These are phyloP conservation scores for Phytophthora melonis DNA, from an alignment of 352 stramenopile genomes.

Conservation along the genomic window DNA sequence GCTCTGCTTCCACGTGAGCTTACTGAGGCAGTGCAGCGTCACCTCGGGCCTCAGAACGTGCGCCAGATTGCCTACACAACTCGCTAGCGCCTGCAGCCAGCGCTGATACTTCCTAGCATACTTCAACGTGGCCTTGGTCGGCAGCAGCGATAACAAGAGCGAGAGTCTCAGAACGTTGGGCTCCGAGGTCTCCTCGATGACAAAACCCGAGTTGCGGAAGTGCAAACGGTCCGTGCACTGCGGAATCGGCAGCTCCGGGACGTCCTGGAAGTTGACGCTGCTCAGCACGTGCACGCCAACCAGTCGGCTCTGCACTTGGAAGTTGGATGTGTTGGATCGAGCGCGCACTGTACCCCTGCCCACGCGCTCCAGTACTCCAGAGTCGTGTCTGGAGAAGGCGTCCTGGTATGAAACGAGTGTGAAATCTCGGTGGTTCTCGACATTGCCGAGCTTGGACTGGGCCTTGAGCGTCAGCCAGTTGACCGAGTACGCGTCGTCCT, in stretches of 20 bases:
- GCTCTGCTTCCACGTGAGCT: conserved; percentile 67
- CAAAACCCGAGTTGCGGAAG: conserved; percentile 62
- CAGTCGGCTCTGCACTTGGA: conserved; percentile 39
- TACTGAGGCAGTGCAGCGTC: conserved; percentile 46
- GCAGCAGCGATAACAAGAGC: conserved; percentile 60
- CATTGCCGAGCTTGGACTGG: conserved; percentile 42
- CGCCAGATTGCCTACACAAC: conserved; percentile 47
- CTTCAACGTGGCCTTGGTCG: conserved; percentile 43
- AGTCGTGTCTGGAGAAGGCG: conserved; percentile 55
- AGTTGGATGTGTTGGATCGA: conserved; percentile 27
- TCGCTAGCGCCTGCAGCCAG: conserved; percentile 46
- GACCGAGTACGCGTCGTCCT: conserved; percentile 77
- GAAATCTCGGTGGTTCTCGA: conserved; percentile 64
- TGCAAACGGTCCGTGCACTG: conserved; percentile 48
- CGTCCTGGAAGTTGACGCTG: conserved; percentile 52
- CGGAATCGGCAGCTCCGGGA: conserved; percentile 42
- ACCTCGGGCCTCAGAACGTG: conserved; percentile 30
- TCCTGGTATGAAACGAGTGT: conserved; percentile 82
- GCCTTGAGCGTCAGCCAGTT: conserved; percentile 71
- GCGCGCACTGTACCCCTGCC: conserved; percentile 39
- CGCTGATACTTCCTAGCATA: conserved; percentile 46
- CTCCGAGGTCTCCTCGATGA: conserved; percentile 60
- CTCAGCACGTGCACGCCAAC: conserved; percentile 51
- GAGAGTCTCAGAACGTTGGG: conserved; percentile 47
- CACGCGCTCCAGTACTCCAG: conserved; percentile 36